A percentile compares a stretch with the other conserved stretches of the same genome.
These are phyloP conservation scores for Draba incana DNA, from an alignment of 345 rosid genomes.

Conservation along the genomic window DNA sequence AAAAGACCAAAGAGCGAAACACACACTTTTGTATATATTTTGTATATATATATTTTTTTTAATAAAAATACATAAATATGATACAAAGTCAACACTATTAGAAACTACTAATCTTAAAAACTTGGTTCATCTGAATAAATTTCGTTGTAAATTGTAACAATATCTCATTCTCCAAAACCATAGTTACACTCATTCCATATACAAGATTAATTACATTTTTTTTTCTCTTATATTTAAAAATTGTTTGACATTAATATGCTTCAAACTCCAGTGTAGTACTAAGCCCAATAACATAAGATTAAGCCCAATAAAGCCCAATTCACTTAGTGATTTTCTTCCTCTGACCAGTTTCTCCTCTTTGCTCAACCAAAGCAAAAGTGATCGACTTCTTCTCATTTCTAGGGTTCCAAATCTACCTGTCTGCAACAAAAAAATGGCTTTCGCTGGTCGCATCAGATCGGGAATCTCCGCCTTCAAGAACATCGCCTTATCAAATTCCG, in stretches of 20 bases:
- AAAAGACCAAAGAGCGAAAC: not conserved
- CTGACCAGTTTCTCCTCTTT: constrained; percentile 23
- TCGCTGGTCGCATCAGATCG: constrained; percentile 75
- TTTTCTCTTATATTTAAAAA: too few species aligned
- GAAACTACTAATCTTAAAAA: not conserved
- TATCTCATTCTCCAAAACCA: not conserved
- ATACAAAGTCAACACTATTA: not conserved
- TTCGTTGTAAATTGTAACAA: not conserved
- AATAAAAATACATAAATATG: not conserved
- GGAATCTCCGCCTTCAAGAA: constrained; percentile 56
- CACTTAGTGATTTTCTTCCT: not conserved
- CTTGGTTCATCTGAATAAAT: not conserved
- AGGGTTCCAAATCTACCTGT: constrained; percentile 48
- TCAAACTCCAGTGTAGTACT: not conserved
- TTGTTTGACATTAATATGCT: too few species aligned
- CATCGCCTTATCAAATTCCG: constrained; percentile 49
- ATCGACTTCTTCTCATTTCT: constrained; percentile 23
- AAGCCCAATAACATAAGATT: constrained; percentile 27
- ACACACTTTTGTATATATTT: too few species aligned
- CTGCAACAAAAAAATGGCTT: constrained; percentile 51
- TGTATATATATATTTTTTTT: too few species aligned
- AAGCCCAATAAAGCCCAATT: constrained; percentile 26
- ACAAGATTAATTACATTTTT: too few species aligned
- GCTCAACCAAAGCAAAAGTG: constrained; percentile 24
- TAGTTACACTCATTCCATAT: too few species aligned